phyloP scores from a whole-genome alignment of 1,284 basidiomycete genomes.

The Trametes versicolor region DNA sequence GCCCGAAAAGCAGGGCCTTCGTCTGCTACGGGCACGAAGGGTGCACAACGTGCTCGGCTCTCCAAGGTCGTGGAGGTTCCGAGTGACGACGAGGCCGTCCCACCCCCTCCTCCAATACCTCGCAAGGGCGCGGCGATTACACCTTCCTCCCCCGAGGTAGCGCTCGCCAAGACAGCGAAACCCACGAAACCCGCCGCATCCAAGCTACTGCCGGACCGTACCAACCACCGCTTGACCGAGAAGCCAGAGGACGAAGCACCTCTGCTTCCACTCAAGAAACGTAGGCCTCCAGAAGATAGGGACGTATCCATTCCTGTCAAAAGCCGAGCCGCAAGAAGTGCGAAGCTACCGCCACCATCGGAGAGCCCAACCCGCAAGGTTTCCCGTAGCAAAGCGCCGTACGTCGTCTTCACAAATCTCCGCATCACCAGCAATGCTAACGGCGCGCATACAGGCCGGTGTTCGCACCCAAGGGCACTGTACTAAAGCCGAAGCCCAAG shows the following conservation, averaged over 20 bases:
- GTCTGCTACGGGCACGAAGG: not conserved
- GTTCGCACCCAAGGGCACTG: conserved; percentile 27
- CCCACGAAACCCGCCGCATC: not conserved
- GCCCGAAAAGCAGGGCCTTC: not conserved
- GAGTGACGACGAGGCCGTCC: not conserved
- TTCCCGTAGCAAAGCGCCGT: conserved; percentile 25
- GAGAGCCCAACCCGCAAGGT: not conserved
- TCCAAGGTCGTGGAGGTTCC: not conserved
- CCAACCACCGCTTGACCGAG: not conserved
- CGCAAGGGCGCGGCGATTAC: not conserved
- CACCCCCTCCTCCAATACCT: not conserved
- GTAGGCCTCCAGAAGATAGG: conserved; percentile 3
- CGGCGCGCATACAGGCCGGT: conserved; percentile 3
- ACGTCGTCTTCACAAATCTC: not conserved
- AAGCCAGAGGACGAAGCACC: conserved; percentile 1
- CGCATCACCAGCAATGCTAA: not conserved
- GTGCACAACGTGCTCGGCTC: not conserved
- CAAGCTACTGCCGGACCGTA: not conserved
- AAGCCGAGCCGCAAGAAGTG: not conserved
- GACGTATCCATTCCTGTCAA: not conserved
- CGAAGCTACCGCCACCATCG: not conserved
- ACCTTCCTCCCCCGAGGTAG: conserved; percentile 1
- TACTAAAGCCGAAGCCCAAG: conserved; percentile 35
- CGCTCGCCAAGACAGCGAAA: not conserved
- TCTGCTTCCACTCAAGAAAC: not conserved